Conservation (phyloP, 345 rosid genomes). For the Litchi chinensis region DNA sequence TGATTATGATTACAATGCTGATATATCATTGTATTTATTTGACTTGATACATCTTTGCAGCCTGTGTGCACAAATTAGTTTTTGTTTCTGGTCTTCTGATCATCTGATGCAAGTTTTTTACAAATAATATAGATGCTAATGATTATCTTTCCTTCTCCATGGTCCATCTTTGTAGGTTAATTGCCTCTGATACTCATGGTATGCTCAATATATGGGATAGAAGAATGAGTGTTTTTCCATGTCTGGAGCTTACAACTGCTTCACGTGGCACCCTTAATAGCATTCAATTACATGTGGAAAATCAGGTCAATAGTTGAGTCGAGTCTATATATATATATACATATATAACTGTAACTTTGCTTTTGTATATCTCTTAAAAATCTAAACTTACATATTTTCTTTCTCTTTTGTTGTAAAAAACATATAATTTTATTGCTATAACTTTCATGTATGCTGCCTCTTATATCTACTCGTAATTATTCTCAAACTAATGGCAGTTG, state of each 20-base stretch:
- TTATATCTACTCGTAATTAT: neutral
- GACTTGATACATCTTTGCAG: neutral
- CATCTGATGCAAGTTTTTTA: neutral
- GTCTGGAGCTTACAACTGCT: constrained; percentile 60
- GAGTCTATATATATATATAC: neutral
- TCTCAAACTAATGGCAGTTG: neutral
- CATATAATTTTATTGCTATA: neutral
- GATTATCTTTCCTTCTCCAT: constrained; percentile 13
- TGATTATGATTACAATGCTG: neutral
- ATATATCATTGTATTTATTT: neutral
- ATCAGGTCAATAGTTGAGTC: constrained; percentile 57
- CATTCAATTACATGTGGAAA: constrained; percentile 60
- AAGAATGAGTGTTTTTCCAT: constrained; percentile 63
- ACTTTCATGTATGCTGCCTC: neutral
- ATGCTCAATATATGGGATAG: constrained; percentile 82
- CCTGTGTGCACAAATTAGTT: neutral
- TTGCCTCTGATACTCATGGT: constrained; percentile 78
- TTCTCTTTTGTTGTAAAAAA: neutral
- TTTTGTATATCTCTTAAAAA: constrained; percentile 11
- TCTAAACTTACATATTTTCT: neutral
- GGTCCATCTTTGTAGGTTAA: constrained; percentile 47
- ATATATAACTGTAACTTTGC: neutral
- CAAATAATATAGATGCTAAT: neutral
- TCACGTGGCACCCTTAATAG: constrained; percentile 53
- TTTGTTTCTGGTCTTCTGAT: neutral